Percentiles rank a stretch among this genome's conserved stretches.
These are phyloP conservation scores for Phytophthora capsici DNA, from an alignment of 352 stramenopile genomes.

Conservation along the genomic window DNA sequence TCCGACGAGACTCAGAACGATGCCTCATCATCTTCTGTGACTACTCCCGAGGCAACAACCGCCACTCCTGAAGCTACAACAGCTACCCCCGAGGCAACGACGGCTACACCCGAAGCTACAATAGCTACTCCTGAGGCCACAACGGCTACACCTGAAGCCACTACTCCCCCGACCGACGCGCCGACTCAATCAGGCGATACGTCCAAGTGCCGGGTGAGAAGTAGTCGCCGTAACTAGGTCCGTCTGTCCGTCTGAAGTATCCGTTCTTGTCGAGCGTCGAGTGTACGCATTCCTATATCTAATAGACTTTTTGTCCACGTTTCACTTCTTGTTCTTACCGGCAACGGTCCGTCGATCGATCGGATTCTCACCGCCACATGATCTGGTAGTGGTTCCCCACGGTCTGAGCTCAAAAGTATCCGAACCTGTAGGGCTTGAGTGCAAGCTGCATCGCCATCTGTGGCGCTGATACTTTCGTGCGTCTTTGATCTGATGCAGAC, in stretches of 20 bases:
- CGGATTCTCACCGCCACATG: slow-evolving; percentile 8
- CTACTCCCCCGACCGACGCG: slow-evolving; percentile 5
- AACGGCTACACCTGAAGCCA: slow-evolving; percentile 1
- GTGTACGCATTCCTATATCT: slow-evolving; percentile 25
- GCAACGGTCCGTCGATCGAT: slow-evolving; percentile 12
- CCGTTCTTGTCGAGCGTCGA: slow-evolving; percentile 28
- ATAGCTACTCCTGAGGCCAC: slow-evolving; percentile 7
- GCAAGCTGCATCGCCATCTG: slow-evolving; percentile 24
- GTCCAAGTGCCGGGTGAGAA: slow-evolving; percentile 32
- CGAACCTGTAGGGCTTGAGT: not conserved
- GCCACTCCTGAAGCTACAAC: slow-evolving; percentile 1
- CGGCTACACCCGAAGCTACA: slow-evolving; percentile 1
- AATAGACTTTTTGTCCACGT: slow-evolving; percentile 26
- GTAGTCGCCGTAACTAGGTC: slow-evolving; percentile 25
- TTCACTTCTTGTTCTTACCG: not conserved
- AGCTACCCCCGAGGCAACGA: not conserved
- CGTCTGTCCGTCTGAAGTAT: slow-evolving; percentile 25
- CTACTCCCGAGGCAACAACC: slow-evolving; percentile 6
- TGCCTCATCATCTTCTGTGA: not conserved
- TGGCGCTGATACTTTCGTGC: slow-evolving; percentile 3
- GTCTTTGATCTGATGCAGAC: slow-evolving; percentile 10
- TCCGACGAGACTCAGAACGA: slow-evolving; percentile 2
- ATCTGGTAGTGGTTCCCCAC: slow-evolving; percentile 9
- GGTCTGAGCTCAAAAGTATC: slow-evolving; percentile 9
- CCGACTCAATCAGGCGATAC: slow-evolving; percentile 19